Conservation (phyloP, 495 filamentous ascomycete genomes). For the Penicillium bovifimosum region DNA sequence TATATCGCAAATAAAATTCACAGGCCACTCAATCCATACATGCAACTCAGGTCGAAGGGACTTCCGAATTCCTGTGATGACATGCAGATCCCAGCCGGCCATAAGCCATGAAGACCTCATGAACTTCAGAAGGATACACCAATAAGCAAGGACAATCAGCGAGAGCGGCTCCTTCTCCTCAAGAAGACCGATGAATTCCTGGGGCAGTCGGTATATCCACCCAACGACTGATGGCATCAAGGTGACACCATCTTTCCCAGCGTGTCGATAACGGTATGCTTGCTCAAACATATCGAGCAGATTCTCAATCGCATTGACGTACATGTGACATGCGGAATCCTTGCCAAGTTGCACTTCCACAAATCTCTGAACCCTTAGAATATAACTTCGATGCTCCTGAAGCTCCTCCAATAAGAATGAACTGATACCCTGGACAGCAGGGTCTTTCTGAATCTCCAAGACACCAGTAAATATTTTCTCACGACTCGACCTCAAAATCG, state of each 20-base stretch:
- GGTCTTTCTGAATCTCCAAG: constrained; percentile 12
- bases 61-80: constrained; percentile 26
- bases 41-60: constrained; percentile 21
- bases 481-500: constrained; percentile 23
- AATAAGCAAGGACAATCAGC: constrained; percentile 37
- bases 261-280: constrained; percentile 16
- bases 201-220: constrained; percentile 33
- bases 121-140: constrained; percentile 33
- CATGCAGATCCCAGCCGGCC: constrained; percentile 34
- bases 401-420: constrained; percentile 14
- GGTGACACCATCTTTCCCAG: constrained; percentile 2
- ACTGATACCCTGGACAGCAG: constrained; percentile 1
- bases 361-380: constrained; percentile 13
- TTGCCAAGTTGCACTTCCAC: constrained; percentile 6
- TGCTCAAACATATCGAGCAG: constrained; percentile 18
- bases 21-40: constrained; percentile 32
- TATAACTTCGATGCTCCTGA: constrained; percentile 12
- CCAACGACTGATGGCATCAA: constrained; percentile 31
- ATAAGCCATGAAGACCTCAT: constrained; percentile 37
- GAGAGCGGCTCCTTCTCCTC: constrained; percentile 31
- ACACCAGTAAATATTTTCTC: constrained; percentile 28
- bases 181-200: constrained; percentile 26
- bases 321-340: constrained; percentile 1
- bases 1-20: not conserved
- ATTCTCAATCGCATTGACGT: constrained; percentile 7